A percentile compares a stretch with the other conserved stretches of the same genome.
phyloP scores from a whole-genome alignment of 1,284 basidiomycete genomes.

The Leccinum subfulvum region DNA sequence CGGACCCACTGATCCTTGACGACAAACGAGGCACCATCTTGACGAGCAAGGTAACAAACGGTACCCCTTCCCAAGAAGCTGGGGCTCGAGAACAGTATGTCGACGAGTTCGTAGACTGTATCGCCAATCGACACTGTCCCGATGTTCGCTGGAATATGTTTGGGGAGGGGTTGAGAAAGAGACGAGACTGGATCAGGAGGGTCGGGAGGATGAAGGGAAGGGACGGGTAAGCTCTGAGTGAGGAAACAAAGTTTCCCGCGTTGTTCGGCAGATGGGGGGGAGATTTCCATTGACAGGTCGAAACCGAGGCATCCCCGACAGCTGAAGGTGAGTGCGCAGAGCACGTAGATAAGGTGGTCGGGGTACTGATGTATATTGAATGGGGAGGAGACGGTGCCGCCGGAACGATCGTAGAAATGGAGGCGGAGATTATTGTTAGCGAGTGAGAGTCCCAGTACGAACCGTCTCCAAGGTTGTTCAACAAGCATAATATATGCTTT shows the following conservation, averaged over 20 bases:
- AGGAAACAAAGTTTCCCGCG: not conserved
- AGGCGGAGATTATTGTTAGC: not conserved
- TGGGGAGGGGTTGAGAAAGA: not conserved
- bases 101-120: not conserved
- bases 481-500: constrained; percentile 1
- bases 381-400: not conserved
- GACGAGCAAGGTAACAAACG: not conserved
- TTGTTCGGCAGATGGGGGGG: not conserved
- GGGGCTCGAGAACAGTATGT: constrained; percentile 1
- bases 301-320: not conserved
- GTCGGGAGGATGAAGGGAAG: too few species aligned
- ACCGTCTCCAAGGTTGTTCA: constrained; percentile 2
- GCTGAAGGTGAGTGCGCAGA: not conserved
- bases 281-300: not conserved
- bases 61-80: constrained; percentile 1
- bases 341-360: not conserved
- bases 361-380: constrained; percentile 2
- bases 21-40: not conserved
- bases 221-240: too few species aligned
- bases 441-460: not conserved
- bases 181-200: not conserved
- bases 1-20: constrained; percentile 2
- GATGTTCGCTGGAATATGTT: not conserved
- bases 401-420: constrained; percentile 1
- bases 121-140: not conserved